These are phyloP conservation scores for Scorias spongiosa DNA, from an alignment of 2,329 filamentous ascomycete genomes.

Conservation along the genomic window DNA sequence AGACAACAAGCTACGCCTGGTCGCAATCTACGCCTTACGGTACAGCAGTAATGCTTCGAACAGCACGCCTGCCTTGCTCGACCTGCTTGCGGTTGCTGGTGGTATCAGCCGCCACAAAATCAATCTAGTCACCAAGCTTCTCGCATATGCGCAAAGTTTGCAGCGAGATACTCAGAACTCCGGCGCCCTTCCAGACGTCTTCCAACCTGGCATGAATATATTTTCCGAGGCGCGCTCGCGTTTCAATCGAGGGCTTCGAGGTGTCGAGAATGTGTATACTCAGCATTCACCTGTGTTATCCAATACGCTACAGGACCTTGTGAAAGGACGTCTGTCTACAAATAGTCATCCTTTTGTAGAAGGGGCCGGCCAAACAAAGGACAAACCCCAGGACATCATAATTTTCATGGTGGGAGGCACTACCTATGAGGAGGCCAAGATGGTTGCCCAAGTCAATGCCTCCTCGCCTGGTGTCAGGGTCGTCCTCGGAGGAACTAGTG, in stretches of 20 bases:
- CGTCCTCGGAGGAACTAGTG: slow-evolving; percentile 71
- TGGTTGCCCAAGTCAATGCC: slow-evolving; percentile 87
- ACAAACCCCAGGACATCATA: slow-evolving; percentile 93
- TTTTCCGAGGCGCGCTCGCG: slow-evolving; percentile 77
- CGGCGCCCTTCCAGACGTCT: slow-evolving; percentile 72
- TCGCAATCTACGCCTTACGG: slow-evolving; percentile 86
- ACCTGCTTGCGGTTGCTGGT: slow-evolving; percentile 73
- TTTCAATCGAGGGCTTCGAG: slow-evolving; percentile 78
- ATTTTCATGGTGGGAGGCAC: slow-evolving; percentile 88
- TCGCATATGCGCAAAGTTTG: slow-evolving; percentile 74
- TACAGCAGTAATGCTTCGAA: slow-evolving; percentile 80
- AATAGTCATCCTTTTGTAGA: slow-evolving; percentile 90
- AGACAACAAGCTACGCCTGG: slow-evolving; percentile 75
- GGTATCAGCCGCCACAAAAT: slow-evolving; percentile 61
- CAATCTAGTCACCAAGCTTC: slow-evolving; percentile 64
- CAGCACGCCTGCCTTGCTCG: slow-evolving; percentile 67
- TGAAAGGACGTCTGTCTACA: slow-evolving; percentile 78
- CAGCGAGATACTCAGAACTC: slow-evolving; percentile 51
- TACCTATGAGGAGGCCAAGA: slow-evolving; percentile 95
- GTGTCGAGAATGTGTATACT: slow-evolving; percentile 97
- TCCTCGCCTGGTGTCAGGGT: slow-evolving; percentile 77
- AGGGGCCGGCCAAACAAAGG: slow-evolving; percentile 67
- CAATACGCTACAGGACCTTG: slow-evolving; percentile 74
- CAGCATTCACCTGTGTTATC: slow-evolving; percentile 87
- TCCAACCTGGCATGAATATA: slow-evolving; percentile 69